A percentile compares a stretch with the other conserved stretches of the same genome.
These are phyloP conservation scores for Hypomontagnella submonticulosa DNA, from an alignment of 495 filamentous ascomycete species.

Conservation along the genomic window DNA sequence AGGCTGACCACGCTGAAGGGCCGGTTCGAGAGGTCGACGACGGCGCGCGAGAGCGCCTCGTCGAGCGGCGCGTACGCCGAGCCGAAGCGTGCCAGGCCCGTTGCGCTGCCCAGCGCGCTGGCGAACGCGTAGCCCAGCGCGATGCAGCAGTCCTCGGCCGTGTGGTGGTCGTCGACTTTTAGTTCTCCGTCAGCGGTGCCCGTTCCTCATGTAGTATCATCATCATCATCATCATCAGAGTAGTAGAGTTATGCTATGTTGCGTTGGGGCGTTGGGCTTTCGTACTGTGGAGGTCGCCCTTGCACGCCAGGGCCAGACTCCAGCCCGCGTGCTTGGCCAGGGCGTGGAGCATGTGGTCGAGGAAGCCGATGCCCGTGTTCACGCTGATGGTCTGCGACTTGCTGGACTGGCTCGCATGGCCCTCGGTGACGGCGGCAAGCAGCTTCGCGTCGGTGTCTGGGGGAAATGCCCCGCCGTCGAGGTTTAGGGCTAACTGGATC, in stretches of 20 bases:
- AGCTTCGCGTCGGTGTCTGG: conserved; percentile 61
- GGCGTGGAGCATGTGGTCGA: conserved; percentile 99
- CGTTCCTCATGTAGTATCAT: conserved; percentile 4
- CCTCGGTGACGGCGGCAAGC: conserved; percentile 53
- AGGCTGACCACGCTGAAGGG: conserved; percentile 86
- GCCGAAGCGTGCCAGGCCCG: conserved; percentile 89
- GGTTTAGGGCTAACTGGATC: conserved; percentile 87
- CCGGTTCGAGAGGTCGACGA: conserved; percentile 92
- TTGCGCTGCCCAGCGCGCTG: conserved; percentile 74
- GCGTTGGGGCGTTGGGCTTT: not conserved
- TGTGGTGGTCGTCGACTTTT: conserved; percentile 97
- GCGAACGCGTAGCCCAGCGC: conserved; percentile 89
- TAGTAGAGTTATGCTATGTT: not conserved
- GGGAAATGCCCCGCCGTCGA: conserved; percentile 88
- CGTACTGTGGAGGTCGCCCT: conserved; percentile 90
- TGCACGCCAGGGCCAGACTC: conserved; percentile 82
- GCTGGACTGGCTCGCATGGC: conserved; percentile 84
- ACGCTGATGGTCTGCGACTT: conserved; percentile 85
- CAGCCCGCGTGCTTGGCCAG: conserved; percentile 95
- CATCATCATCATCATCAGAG: not conserved
- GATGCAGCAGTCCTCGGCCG: conserved; percentile 93
- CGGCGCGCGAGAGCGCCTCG: conserved; percentile 92
- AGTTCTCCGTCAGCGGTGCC: conserved; percentile 15
- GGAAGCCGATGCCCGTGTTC: conserved; percentile 95
- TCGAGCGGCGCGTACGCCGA: conserved; percentile 91